A percentile compares a stretch with the other conserved stretches of the same genome.
phyloP scores from a whole-genome alignment of 768 basidiomycete species.

The Mrakia hoshinonis region DNA sequence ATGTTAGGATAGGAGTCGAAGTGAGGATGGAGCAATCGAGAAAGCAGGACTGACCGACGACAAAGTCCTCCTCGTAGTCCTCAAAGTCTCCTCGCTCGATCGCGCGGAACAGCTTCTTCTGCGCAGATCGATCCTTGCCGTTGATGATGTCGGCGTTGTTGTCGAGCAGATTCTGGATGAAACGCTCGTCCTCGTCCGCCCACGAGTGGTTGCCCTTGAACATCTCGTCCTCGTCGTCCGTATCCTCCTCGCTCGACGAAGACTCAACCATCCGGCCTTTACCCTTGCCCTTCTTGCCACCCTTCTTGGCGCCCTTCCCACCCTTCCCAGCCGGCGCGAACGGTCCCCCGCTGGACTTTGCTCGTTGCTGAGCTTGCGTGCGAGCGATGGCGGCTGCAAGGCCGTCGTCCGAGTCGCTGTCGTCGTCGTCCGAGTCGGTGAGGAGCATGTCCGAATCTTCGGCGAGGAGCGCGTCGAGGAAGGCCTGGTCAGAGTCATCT shows the following conservation, averaged over 20 bases:
- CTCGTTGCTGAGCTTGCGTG: neutral
- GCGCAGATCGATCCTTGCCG: slow-evolving; percentile 47
- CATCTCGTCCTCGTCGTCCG: slow-evolving; percentile 33
- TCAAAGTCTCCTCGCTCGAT: slow-evolving; percentile 52
- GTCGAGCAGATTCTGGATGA: slow-evolving; percentile 57
- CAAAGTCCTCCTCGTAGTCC: slow-evolving; percentile 33
- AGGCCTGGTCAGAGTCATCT: slow-evolving; percentile 28
- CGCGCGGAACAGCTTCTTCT: slow-evolving; percentile 55
- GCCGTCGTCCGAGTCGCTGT: slow-evolving; percentile 36
- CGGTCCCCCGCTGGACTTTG: neutral
- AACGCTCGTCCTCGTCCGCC: slow-evolving; percentile 55
- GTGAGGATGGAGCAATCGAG: slow-evolving; percentile 35
- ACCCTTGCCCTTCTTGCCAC: slow-evolving; percentile 11
- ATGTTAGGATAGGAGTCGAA: neutral
- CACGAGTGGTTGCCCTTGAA: slow-evolving; percentile 40
- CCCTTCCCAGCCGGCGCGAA: too few species aligned
- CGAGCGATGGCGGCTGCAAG: slow-evolving; percentile 27
- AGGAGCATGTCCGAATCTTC: slow-evolving; percentile 13
- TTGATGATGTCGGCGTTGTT: slow-evolving; percentile 50
- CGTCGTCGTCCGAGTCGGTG: slow-evolving; percentile 29
- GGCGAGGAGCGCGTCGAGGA: slow-evolving; percentile 24
- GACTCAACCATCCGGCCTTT: slow-evolving; percentile 4
- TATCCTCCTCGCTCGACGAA: slow-evolving; percentile 20
- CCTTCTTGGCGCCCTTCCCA: neutral
- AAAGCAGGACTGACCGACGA: slow-evolving; percentile 21